These are phyloP conservation scores for Musa troglodytarum DNA, from an alignment of 176 grass and related monocot genomes.

Conservation along the genomic window DNA sequence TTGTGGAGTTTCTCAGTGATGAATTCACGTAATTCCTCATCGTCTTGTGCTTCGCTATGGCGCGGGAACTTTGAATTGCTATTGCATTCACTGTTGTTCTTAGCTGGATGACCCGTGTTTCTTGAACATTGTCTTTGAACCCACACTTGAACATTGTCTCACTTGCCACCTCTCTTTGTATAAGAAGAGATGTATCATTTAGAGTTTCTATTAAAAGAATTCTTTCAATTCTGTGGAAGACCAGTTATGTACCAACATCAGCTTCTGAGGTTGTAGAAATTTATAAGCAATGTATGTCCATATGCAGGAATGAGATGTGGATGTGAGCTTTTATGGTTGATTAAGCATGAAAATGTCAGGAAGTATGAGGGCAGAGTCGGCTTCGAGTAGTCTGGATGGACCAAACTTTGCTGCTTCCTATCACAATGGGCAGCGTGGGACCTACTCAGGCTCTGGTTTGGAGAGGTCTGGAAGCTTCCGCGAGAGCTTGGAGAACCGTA, in stretches of 20 bases:
- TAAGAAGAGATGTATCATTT: neutral
- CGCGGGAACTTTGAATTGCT: neutral
- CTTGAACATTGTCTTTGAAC: neutral
- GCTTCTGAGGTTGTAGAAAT: neutral
- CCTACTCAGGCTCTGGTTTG: conserved; percentile 13
- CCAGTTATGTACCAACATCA: neutral
- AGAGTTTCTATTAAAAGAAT: no score
- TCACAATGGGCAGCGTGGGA: conserved; percentile 19
- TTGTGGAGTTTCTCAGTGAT: neutral
- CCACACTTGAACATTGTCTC: neutral
- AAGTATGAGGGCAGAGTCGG: conserved; percentile 17
- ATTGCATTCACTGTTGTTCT: neutral
- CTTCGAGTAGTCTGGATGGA: conserved; percentile 24
- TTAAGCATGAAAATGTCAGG: conserved; percentile 32
- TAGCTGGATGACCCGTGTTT: neutral
- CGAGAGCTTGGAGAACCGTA: conserved; percentile 24
- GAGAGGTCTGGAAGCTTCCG: conserved; percentile 33
- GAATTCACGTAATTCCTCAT: neutral
- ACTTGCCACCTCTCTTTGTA: neutral
- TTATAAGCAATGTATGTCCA: neutral
- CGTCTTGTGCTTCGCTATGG: neutral
- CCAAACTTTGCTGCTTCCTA: conserved; percentile 16
- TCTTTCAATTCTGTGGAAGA: neutral
- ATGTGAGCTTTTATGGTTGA: neutral
- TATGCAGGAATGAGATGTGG: neutral